Evolutionary conservation across 371 early-diverging fungal genomes (phyloP).

Genomic region (Amoeboaphelidium occidentale): DNA sequence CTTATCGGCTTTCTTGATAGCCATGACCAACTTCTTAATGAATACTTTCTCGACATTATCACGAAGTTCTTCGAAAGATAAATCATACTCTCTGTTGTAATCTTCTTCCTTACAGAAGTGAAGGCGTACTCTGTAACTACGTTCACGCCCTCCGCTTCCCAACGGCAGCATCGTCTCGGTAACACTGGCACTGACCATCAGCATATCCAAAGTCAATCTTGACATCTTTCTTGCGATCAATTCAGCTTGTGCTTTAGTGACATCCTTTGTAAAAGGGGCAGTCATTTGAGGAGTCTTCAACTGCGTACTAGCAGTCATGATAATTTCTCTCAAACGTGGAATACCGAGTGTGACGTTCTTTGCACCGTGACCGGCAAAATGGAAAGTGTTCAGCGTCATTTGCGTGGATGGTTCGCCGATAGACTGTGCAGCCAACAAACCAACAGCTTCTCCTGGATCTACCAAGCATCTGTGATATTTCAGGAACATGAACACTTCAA

Average conservation of each 20-base stretch:
- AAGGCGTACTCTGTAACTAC: slow-evolving; percentile 49
- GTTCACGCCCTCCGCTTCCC: slow-evolving; percentile 17
- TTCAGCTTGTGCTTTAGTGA: slow-evolving; percentile 26
- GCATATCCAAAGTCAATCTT: background rate
- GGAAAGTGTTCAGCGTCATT: slow-evolving; percentile 99
- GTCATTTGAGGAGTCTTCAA: slow-evolving; percentile 92
- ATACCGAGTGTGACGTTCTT: slow-evolving; percentile 99
- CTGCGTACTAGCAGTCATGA: slow-evolving; percentile 90
- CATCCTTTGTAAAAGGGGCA: slow-evolving; percentile 40
- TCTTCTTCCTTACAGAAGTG: slow-evolving; percentile 54
- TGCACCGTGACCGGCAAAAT: slow-evolving; percentile 99
- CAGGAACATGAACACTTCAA: slow-evolving; percentile 70
- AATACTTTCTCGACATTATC: slow-evolving; percentile 41
- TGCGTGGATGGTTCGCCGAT: slow-evolving; percentile 99
- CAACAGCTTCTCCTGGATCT: slow-evolving; percentile 97
- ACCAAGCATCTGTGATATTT: slow-evolving; percentile 79
- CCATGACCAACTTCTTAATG: slow-evolving; percentile 35
- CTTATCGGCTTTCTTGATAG: slow-evolving; percentile 32
- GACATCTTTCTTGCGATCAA: slow-evolving; percentile 14
- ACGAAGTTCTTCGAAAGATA: slow-evolving; percentile 37
- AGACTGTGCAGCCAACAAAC: slow-evolving; percentile 93
- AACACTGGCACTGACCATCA: background rate
- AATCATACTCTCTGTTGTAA: slow-evolving; percentile 47
- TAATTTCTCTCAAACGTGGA: slow-evolving; percentile 97
- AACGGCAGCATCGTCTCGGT: background rate